Conservation (phyloP, 2,329 filamentous ascomycete genomes). For the Aspergillus sp. region DNA sequence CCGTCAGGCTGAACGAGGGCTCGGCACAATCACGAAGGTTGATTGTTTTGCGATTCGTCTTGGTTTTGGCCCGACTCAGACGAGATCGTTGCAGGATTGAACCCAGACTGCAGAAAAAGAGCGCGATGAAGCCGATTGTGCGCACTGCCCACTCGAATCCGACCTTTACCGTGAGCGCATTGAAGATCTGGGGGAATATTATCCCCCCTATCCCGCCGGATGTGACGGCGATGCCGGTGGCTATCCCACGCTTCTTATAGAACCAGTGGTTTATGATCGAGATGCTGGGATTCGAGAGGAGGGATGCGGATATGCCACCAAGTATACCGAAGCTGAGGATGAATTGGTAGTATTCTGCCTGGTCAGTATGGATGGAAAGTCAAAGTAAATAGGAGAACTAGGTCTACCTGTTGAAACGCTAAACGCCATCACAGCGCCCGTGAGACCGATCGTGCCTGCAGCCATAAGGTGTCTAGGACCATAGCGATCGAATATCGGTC, state of each 20-base stretch:
- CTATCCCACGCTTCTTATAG: constrained; percentile 28
- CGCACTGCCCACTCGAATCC: constrained; percentile 34
- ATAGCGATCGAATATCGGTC: constrained; percentile 18
- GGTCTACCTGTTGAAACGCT: constrained; percentile 18
- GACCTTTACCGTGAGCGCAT: constrained; percentile 25
- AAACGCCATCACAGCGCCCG: neutral
- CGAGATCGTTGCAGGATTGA: constrained; percentile 22
- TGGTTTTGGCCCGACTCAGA: constrained; percentile 22
- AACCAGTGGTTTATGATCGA: constrained; percentile 38
- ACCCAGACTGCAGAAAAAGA: constrained; percentile 20
- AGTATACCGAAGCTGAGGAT: constrained; percentile 37
- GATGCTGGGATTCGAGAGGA: constrained; percentile 32
- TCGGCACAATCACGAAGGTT: constrained; percentile 19
- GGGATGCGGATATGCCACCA: constrained; percentile 30
- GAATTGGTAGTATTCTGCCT: constrained; percentile 37
- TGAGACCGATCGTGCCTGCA: constrained; percentile 15
- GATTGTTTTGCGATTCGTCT: constrained; percentile 19
- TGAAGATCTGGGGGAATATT: constrained; percentile 36
- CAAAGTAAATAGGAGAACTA: neutral
- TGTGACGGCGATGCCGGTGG: constrained; percentile 36
- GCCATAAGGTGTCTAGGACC: neutral
- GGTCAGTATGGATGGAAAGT: too few species aligned
- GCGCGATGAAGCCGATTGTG: constrained; percentile 27
- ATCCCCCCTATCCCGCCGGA: constrained; percentile 36
- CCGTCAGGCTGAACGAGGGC: constrained; percentile 23